phyloP scores from a whole-genome alignment of 441 rosid genomes.

The Syzygium syzygioides region DNA sequence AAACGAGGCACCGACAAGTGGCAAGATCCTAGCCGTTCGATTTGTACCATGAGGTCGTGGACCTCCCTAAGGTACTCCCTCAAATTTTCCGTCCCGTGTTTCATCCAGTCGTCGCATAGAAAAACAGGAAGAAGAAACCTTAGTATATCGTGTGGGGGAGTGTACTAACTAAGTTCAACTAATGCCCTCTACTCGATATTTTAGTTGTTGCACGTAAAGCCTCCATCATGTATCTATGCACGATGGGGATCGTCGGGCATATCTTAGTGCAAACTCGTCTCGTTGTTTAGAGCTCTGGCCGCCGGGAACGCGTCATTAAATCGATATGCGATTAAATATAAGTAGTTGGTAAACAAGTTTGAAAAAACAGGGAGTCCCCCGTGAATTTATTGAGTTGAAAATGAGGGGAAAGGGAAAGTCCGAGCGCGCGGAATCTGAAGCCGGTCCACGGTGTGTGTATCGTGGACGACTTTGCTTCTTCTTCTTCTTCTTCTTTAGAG shows the following conservation, averaged over 20 bases:
- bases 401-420: background rate
- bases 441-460: background rate
- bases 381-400: background rate
- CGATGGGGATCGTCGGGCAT: accelerated
- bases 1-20: background rate
- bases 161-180: background rate
- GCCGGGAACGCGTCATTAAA: accelerated
- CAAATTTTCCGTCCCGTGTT: background rate
- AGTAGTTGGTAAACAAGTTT: background rate
- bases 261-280: accelerated
- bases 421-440: background rate
- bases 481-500: background rate
- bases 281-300: background rate
- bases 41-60: background rate
- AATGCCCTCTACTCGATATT: background rate
- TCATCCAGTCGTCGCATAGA: background rate
- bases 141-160: background rate
- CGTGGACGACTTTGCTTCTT: background rate
- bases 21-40: background rate
- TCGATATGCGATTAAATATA: accelerated
- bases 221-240: background rate
- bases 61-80: background rate
- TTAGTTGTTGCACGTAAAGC: accelerated
- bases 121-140: background rate
- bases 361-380: accelerated